Percentiles rank a stretch among this genome's conserved stretches.
phyloP scores from a whole-genome alignment of 805 yeast genomes.

The Candida maltosa region DNA sequence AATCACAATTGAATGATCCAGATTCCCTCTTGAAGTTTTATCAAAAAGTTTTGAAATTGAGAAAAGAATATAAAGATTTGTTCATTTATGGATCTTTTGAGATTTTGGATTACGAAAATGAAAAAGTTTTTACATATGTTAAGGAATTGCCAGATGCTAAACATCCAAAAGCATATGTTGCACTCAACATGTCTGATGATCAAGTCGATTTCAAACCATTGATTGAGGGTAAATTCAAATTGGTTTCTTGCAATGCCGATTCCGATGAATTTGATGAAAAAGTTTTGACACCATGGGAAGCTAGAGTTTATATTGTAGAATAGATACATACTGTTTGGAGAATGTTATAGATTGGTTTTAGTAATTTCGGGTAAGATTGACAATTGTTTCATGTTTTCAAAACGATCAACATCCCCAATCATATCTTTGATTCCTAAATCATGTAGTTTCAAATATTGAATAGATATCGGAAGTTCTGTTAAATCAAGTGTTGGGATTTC shows the following conservation, averaged over 20 bases:
- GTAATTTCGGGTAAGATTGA: too few relatives aligned
- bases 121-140: conserved; percentile 38
- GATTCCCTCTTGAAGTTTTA: conserved; percentile 46
- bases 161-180: conserved; percentile 34
- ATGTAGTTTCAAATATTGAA: not conserved
- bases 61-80: conserved; percentile 43
- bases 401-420: too few relatives aligned
- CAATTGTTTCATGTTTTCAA: too few relatives aligned
- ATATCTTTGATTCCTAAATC: not conserved
- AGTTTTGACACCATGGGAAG: conserved; percentile 43
- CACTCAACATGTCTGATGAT: conserved; percentile 41
- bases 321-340: too few relatives aligned
- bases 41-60: conserved; percentile 37
- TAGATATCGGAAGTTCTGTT: not conserved
- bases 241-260: conserved; percentile 26
- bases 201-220: conserved; percentile 24
- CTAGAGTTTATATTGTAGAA: conserved; percentile 31
- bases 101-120: conserved; percentile 41
- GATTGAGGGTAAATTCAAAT: conserved; percentile 25
- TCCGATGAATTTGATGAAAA: conserved; percentile 16
- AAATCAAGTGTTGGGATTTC: conserved; percentile 1
- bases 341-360: too few relatives aligned
- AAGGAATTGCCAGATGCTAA: conserved; percentile 12
- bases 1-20: conserved; percentile 42
- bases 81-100: conserved; percentile 46